Evolutionary conservation across 2,329 filamentous ascomycete species (phyloP).

Genomic region (Arthrobotrys musiformis): DNA sequence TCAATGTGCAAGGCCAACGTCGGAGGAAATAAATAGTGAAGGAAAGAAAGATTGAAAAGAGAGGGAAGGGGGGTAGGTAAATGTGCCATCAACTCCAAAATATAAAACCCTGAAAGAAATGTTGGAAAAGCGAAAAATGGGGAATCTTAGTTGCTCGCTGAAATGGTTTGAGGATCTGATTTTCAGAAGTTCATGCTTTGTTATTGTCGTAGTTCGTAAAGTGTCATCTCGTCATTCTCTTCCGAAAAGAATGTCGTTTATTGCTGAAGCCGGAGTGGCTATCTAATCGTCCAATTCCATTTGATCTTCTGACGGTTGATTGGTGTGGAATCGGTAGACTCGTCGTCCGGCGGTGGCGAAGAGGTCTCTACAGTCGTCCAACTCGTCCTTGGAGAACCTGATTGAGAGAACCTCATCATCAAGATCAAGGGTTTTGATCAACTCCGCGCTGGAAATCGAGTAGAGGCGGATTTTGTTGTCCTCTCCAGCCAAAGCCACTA

Average conservation of each 20-base stretch:
- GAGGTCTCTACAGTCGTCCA: constrained; percentile 37
- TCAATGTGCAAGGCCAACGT: constrained; percentile 34
- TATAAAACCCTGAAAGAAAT: constrained; percentile 11
- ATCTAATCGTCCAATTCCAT: constrained; percentile 33
- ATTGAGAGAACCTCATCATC: constrained; percentile 41
- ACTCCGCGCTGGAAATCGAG: constrained; percentile 37
- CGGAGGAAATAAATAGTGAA: no score
- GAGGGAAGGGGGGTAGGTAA: constrained; percentile 5
- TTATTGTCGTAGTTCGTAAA: constrained; percentile 20
- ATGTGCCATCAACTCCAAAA: constrained; percentile 37
- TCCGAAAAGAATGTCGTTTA: not conserved
- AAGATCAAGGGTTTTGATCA: constrained; percentile 44
- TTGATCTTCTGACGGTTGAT: constrained; percentile 16
- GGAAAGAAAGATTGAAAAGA: no score
- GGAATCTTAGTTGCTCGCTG: constrained; percentile 16
- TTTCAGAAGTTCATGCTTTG: not conserved
- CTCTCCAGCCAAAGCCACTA: constrained; percentile 37
- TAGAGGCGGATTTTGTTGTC: constrained; percentile 48
- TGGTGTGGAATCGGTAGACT: constrained; percentile 37
- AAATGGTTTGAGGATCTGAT: not conserved
- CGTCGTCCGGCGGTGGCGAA: constrained; percentile 21
- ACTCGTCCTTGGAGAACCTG: constrained; percentile 38
- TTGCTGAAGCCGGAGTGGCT: no score
- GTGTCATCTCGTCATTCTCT: constrained; percentile 12
- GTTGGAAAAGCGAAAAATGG: not conserved